A percentile compares a stretch with the other conserved stretches of the same genome.
Conservation (phyloP, 495 filamentous ascomycete genomes). For the Xylaria cubensis region DNA sequence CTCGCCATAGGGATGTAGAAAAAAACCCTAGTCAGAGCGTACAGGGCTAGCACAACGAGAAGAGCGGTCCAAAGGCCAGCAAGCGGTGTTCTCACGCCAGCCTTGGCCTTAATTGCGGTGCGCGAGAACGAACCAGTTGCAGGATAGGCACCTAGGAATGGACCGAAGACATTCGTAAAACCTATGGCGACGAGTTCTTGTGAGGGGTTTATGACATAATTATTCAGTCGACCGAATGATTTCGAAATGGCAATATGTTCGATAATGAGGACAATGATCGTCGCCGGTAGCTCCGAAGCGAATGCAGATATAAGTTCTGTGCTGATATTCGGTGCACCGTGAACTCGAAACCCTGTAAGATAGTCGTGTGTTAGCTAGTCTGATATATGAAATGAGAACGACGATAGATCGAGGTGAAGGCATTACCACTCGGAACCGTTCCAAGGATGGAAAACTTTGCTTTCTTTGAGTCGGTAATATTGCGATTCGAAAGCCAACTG, state of each 20-base stretch:
- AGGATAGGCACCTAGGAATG: slow-evolving; percentile 60
- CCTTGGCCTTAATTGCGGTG: slow-evolving; percentile 58
- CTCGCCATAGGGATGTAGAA: slow-evolving; percentile 56
- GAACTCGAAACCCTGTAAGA: slow-evolving; percentile 51
- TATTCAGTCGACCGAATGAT: slow-evolving; percentile 60
- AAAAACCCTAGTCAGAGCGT: slow-evolving; percentile 59
- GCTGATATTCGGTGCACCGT: slow-evolving; percentile 46
- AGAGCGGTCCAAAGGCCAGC: slow-evolving; percentile 60
- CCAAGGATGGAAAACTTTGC: slow-evolving; percentile 52
- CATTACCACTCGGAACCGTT: slow-evolving; percentile 50
- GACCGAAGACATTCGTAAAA: slow-evolving; percentile 58
- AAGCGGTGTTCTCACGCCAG: slow-evolving; percentile 58
- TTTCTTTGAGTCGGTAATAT: slow-evolving; percentile 33
- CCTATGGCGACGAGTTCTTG: slow-evolving; percentile 63
- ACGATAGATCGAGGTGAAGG: background rate
- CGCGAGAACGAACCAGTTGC: slow-evolving; percentile 61
- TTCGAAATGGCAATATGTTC: slow-evolving; percentile 64
- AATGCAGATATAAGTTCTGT: slow-evolving; percentile 43
- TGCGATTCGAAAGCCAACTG: slow-evolving; percentile 47
- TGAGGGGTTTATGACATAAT: slow-evolving; percentile 61
- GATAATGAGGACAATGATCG: slow-evolving; percentile 58
- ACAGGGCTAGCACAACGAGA: slow-evolving; percentile 58
- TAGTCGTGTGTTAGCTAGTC: background rate
- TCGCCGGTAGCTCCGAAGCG: slow-evolving; percentile 43
- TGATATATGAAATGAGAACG: background rate